A percentile compares a stretch with the other conserved stretches of the same genome.
These are phyloP conservation scores for Lasiodiplodia theobromae DNA, from an alignment of 2,329 filamentous ascomycete species.

Conservation along the genomic window DNA sequence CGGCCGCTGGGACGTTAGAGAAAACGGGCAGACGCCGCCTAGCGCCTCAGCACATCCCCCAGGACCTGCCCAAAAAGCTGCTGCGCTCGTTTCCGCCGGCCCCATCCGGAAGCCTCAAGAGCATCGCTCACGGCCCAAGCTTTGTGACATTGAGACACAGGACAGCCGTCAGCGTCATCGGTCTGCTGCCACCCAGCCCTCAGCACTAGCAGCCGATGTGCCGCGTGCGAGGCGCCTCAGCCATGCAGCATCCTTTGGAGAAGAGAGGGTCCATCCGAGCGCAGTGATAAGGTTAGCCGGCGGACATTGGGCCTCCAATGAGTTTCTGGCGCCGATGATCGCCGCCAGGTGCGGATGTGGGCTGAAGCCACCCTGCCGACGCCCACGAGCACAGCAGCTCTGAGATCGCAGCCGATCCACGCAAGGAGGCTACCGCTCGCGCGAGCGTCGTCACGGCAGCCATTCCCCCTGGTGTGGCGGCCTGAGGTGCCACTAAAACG, in stretches of 20 bases:
- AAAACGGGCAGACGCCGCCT: slow-evolving; percentile 13
- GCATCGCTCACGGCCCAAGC: slow-evolving; percentile 7
- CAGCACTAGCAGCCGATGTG: not conserved
- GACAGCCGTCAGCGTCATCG: not conserved
- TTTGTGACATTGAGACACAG: slow-evolving; percentile 15
- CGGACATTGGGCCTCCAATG: slow-evolving; percentile 9
- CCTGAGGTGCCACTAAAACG: slow-evolving; percentile 20
- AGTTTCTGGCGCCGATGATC: slow-evolving; percentile 9
- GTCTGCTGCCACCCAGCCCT: not conserved
- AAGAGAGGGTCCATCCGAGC: slow-evolving; percentile 9
- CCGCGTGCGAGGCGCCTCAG: not conserved
- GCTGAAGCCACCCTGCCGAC: not conserved
- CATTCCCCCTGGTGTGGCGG: not conserved
- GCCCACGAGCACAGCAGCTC: slow-evolving; percentile 1
- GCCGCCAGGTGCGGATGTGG: slow-evolving; percentile 10
- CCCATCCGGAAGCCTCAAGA: not conserved
- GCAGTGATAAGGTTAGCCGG: slow-evolving; percentile 4
- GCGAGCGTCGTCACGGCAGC: slow-evolving; percentile 1
- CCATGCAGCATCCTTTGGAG: not conserved
- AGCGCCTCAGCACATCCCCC: not conserved
- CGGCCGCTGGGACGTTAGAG: slow-evolving; percentile 11
- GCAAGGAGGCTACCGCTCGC: slow-evolving; percentile 8
- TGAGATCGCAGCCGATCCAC: slow-evolving; percentile 19
- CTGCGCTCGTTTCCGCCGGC: slow-evolving; percentile 2
- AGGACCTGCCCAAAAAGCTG: slow-evolving; percentile 17